Conservation (phyloP, 768 basidiomycete species). For the Boletus sensibilis region DNA sequence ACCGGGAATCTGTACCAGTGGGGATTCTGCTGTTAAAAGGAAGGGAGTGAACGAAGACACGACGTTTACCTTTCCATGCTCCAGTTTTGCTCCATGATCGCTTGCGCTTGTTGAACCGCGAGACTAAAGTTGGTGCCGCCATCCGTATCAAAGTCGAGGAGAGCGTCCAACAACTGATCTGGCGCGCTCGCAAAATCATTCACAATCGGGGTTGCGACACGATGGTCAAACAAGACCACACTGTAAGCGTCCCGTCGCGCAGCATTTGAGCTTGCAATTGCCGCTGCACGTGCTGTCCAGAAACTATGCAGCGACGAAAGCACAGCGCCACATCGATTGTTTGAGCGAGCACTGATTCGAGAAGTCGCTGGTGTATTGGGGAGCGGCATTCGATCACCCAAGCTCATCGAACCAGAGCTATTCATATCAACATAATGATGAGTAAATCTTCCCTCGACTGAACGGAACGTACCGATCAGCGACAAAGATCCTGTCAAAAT, state of each 20-base stretch:
- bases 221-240: slow-evolving; percentile 45
- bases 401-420: slow-evolving; percentile 54
- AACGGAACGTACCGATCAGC: slow-evolving; percentile 42
- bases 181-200: slow-evolving; percentile 51
- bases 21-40: not conserved
- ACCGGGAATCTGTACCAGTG: slow-evolving; percentile 16
- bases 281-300: slow-evolving; percentile 51
- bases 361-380: slow-evolving; percentile 40
- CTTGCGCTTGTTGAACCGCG: slow-evolving; percentile 39
- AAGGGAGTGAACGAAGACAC: not conserved
- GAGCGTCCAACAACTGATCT: slow-evolving; percentile 39
- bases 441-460: not conserved
- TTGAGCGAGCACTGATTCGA: slow-evolving; percentile 35
- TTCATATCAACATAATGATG: not conserved
- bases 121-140: slow-evolving; percentile 45
- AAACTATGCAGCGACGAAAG: slow-evolving; percentile 54
- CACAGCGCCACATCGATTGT: slow-evolving; percentile 59
- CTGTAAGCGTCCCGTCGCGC: slow-evolving; percentile 55
- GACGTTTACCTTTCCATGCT: slow-evolving; percentile 44
- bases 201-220: slow-evolving; percentile 23
- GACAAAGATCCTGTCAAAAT: slow-evolving; percentile 47
- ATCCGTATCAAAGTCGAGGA: slow-evolving; percentile 33
- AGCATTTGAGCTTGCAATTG: slow-evolving; percentile 27
- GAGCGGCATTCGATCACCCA: slow-evolving; percentile 44
- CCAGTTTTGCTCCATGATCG: slow-evolving; percentile 47